Evolutionary conservation across 2,329 filamentous ascomycete species (phyloP).

Genomic region (Septoria petroselini): DNA sequence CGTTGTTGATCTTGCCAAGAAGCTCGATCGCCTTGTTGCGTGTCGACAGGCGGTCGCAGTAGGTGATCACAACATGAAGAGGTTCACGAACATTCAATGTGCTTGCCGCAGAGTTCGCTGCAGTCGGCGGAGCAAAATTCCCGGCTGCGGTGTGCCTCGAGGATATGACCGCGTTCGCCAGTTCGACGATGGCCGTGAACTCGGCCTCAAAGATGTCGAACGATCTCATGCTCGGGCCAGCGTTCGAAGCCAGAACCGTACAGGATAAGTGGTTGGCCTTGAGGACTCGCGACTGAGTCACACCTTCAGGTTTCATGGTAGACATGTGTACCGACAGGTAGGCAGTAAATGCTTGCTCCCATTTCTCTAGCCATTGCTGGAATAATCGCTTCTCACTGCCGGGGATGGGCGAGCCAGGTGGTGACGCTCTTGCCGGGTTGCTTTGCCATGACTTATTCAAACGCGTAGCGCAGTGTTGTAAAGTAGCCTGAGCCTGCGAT

Average conservation of each 20-base stretch:
- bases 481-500: constrained; percentile 35
- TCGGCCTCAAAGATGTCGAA: constrained; percentile 29
- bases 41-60: constrained; percentile 23
- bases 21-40: constrained; percentile 25
- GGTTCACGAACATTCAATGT: constrained; percentile 30
- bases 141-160: constrained; percentile 15
- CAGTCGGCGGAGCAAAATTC: too few species aligned
- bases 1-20: constrained; percentile 13
- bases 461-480: constrained; percentile 34
- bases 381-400: constrained; percentile 25
- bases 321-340: constrained; percentile 32
- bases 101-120: constrained; percentile 10
- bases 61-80: constrained; percentile 30
- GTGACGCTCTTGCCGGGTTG: constrained; percentile 21
- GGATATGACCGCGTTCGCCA: constrained; percentile 29
- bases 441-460: constrained; percentile 27
- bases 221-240: constrained; percentile 17
- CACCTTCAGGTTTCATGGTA: constrained; percentile 30
- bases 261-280: constrained; percentile 38
- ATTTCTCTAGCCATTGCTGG: constrained; percentile 35
- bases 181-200: constrained; percentile 35
- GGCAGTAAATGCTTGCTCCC: constrained; percentile 35
- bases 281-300: constrained; percentile 32
- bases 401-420: constrained; percentile 22
- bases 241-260: constrained; percentile 32